phyloP scores from a whole-genome alignment of 2,329 filamentous ascomycete species.

The Tolypocladium amazonense region DNA sequence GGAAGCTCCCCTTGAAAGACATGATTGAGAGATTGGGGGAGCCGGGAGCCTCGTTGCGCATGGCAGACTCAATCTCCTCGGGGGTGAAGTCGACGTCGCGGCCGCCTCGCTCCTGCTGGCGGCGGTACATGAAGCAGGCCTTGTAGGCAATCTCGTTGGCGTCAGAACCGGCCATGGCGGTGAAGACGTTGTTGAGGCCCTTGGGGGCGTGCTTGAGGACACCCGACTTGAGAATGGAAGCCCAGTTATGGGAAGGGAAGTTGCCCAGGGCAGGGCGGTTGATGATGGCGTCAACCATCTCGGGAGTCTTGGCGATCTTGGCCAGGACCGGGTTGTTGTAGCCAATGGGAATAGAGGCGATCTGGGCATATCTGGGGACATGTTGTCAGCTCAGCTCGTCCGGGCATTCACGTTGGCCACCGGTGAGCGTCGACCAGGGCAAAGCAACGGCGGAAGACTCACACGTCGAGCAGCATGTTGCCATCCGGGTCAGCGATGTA shows the following conservation, averaged over 20 bases:
- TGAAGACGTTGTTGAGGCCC: constrained; percentile 82
- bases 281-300: constrained; percentile 73
- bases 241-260: constrained; percentile 82
- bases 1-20: constrained; percentile 81
- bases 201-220: constrained; percentile 75
- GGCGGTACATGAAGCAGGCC: constrained; percentile 88
- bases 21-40: constrained; percentile 71
- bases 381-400: background rate
- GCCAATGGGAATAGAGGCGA: constrained; percentile 82
- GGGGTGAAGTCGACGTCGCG: constrained; percentile 66
- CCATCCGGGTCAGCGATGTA: constrained; percentile 67
- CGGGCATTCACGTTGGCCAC: background rate
- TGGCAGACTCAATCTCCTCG: constrained; percentile 62
- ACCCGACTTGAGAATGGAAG: constrained; percentile 65
- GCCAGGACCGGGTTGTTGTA: constrained; percentile 80
- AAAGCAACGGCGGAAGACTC: constrained; percentile 16
- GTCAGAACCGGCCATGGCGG: constrained; percentile 78
- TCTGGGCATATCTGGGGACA: constrained; percentile 63
- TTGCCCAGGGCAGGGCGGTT: constrained; percentile 85
- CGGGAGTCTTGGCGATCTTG: constrained; percentile 59
- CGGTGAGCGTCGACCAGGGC: no score
- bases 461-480: constrained; percentile 64
- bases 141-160: constrained; percentile 95
- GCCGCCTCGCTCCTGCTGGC: constrained; percentile 71
- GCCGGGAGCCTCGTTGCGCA: constrained; percentile 73